phyloP scores from a whole-genome alignment of 805 yeast species.

The Lipomyces spencermartinsiae region DNA sequence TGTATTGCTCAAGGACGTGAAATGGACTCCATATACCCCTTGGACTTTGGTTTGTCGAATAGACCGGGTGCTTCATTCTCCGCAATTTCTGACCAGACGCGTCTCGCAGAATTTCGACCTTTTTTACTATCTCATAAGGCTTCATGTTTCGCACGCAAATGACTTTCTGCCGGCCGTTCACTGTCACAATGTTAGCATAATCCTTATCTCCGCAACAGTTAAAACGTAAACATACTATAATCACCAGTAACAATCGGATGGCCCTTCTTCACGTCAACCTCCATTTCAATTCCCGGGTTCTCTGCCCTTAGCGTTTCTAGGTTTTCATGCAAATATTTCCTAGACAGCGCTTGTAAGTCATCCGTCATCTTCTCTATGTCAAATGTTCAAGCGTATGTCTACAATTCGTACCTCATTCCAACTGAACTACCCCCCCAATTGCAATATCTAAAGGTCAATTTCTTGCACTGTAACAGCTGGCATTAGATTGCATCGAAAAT shows the following conservation, averaged over 20 bases:
- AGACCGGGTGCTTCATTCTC: constrained; percentile 68
- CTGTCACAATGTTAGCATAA: constrained; percentile 10
- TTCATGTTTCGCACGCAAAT: constrained; percentile 81
- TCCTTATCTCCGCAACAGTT: neutral
- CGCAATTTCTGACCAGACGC: constrained; percentile 68
- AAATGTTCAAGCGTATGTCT: constrained; percentile 6
- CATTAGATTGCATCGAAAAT: constrained; percentile 5
- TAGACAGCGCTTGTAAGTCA: constrained; percentile 18
- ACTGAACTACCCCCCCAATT: constrained; percentile 95
- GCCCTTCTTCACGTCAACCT: constrained; percentile 72
- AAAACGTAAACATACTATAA: constrained; percentile 47
- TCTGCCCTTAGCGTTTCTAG: constrained; percentile 61
- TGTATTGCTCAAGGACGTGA: constrained; percentile 31
- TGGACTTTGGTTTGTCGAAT: constrained; percentile 78
- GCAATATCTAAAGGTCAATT: constrained; percentile 79
- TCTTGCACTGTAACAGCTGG: constrained; percentile 59
- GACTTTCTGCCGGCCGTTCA: constrained; percentile 55
- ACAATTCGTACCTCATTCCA: constrained; percentile 59
- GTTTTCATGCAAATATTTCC: constrained; percentile 66
- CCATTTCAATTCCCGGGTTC: constrained; percentile 74
- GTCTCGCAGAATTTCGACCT: constrained; percentile 67
- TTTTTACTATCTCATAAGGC: constrained; percentile 64
- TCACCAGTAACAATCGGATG: constrained; percentile 69
- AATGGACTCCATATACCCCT: constrained; percentile 99
- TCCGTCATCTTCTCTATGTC: constrained; percentile 27